These are phyloP conservation scores for Fusarium sp. DNA, from an alignment of 2,329 filamentous ascomycete species.

Conservation along the genomic window DNA sequence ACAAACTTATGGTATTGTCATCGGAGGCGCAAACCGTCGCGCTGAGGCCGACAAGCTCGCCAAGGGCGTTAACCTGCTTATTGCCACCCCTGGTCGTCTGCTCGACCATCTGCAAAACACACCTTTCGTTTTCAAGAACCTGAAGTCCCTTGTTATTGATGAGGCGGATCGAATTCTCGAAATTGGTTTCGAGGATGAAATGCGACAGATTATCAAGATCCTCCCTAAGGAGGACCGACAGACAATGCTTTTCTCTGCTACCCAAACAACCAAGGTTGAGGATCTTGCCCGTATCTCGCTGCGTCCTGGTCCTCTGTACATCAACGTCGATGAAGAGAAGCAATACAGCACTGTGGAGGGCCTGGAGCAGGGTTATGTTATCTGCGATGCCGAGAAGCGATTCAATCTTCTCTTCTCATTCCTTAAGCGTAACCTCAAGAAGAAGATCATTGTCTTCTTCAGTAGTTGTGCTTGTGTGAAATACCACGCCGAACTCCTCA, in stretches of 20 bases:
- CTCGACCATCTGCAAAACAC: constrained; percentile 96
- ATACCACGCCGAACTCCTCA: constrained; percentile 94
- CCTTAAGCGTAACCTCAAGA: constrained; percentile 87
- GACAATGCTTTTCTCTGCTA: constrained; percentile 98
- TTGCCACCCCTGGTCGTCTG: constrained; percentile 91
- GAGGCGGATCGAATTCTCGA: constrained; percentile 97
- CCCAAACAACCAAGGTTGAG: constrained; percentile 98
- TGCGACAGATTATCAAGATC: constrained; percentile 96
- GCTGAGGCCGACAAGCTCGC: constrained; percentile 93
- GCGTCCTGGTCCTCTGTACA: constrained; percentile 89
- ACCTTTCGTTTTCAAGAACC: constrained; percentile 89
- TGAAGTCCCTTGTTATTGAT: constrained; percentile 92
- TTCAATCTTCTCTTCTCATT: constrained; percentile 96
- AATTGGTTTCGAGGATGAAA: constrained; percentile 98
- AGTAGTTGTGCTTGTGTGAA: constrained; percentile 92
- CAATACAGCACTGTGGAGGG: constrained; percentile 92
- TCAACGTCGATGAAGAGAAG: constrained; percentile 93
- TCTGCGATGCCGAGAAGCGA: constrained; percentile 92
- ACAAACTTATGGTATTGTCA: constrained; percentile 95
- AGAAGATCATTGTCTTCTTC: constrained; percentile 98
- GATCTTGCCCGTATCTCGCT: constrained; percentile 95
- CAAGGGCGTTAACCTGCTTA: constrained; percentile 94
- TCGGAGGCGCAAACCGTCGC: constrained; percentile 89
- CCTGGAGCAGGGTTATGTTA: constrained; percentile 93
- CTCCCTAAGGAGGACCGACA: constrained; percentile 87